These are phyloP conservation scores for Xylaria sp. DNA, from an alignment of 2,329 filamentous ascomycete genomes.

Conservation along the genomic window DNA sequence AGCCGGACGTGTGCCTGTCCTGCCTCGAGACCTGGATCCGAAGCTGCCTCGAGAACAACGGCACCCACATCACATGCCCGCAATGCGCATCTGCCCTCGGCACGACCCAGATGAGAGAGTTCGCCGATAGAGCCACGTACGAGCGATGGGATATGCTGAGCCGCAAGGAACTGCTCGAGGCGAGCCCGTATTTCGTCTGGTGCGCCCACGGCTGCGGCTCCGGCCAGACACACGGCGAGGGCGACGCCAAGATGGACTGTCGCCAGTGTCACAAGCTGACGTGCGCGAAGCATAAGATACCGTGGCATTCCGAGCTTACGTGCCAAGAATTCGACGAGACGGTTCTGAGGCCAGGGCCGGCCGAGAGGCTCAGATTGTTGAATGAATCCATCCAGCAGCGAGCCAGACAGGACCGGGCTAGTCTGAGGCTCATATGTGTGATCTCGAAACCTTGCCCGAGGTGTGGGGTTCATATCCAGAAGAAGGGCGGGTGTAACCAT, in stretches of 20 bases:
- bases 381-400: not conserved
- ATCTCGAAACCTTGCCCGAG: slow-evolving; percentile 6
- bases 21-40: slow-evolving; percentile 16
- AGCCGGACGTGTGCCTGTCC: not conserved
- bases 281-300: slow-evolving; percentile 10
- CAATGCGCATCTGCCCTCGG: slow-evolving; percentile 12
- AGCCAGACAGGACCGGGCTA: slow-evolving; percentile 14
- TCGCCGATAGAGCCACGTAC: slow-evolving; percentile 4
- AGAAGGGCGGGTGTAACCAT: slow-evolving; percentile 2
- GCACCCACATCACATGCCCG: slow-evolving; percentile 12
- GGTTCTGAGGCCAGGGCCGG: not conserved
- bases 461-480: slow-evolving; percentile 13
- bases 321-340: slow-evolving; percentile 12
- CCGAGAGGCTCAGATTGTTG: not conserved
- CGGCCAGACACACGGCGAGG: slow-evolving; percentile 10
- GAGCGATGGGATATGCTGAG: not conserved
- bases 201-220: slow-evolving; percentile 29
- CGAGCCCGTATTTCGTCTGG: slow-evolving; percentile 20
- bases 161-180: not conserved
- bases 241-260: slow-evolving; percentile 11
- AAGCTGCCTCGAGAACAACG: not conserved
- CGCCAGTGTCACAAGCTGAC: slow-evolving; percentile 1
- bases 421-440: not conserved
- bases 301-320: slow-evolving; percentile 25
- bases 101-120: not conserved